A percentile compares a stretch with the other conserved stretches of the same genome.
phyloP scores from a whole-genome alignment of 371 early-diverging fungal genomes.

The Nematocida sp. region DNA sequence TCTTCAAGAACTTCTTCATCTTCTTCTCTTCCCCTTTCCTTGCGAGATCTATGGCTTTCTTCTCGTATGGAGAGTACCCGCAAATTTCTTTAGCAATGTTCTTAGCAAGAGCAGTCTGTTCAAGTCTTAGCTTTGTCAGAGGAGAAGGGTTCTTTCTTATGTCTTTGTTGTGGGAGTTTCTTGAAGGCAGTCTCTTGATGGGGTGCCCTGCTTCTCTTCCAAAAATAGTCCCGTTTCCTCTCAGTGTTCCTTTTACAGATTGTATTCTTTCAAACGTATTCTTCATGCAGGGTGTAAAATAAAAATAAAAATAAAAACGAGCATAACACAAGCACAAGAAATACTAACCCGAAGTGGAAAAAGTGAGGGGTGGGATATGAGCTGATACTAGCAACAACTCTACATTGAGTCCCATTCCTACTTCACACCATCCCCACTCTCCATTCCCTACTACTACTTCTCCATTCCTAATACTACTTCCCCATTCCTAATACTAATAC shows the following conservation, averaged over 20 bases:
- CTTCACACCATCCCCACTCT: no score
- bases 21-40: constrained; percentile 61
- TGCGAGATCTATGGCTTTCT: constrained; percentile 62
- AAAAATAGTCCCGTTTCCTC: constrained; percentile 42
- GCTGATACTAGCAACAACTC: no score
- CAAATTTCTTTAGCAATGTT: constrained; percentile 62
- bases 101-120: constrained; percentile 52
- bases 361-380: not conserved
- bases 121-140: constrained; percentile 12
- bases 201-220: constrained; percentile 35
- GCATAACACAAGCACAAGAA: not conserved
- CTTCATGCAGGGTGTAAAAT: constrained; percentile 51
- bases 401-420: no score
- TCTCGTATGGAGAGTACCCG: constrained; percentile 65
- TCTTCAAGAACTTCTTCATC: constrained; percentile 63
- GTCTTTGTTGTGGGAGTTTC: constrained; percentile 14
- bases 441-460: no score
- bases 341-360: not conserved
- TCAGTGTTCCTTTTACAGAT: constrained; percentile 27
- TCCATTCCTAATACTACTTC: no score
- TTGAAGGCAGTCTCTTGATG: constrained; percentile 24
- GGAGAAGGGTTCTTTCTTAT: constrained; percentile 20
- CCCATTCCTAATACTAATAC: no score
- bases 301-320: constrained; percentile 37
- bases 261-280: constrained; percentile 18